phyloP scores from a whole-genome alignment of 1,284 basidiomycete genomes.

The Quambalaria eucalypti region DNA sequence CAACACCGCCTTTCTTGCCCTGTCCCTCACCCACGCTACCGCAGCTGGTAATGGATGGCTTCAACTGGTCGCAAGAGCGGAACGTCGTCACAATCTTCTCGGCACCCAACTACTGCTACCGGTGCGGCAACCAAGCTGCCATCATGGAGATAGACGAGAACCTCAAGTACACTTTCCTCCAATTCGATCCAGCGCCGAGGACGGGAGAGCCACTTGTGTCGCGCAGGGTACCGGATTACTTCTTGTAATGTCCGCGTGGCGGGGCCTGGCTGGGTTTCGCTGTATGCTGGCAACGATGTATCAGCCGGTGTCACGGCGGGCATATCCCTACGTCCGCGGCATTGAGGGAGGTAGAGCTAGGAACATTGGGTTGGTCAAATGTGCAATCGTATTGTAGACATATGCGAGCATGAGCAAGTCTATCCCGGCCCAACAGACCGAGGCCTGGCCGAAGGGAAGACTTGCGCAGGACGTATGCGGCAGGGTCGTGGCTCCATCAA shows the following conservation, averaged over 20 bases:
- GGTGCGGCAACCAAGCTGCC: slow-evolving; percentile 97
- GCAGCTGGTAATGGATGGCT: slow-evolving; percentile 93
- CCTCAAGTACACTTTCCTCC: slow-evolving; percentile 89
- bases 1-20: too few species aligned
- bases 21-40: slow-evolving; percentile 38
- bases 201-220: slow-evolving; percentile 97
- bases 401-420: too few species aligned
- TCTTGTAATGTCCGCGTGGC: slow-evolving; percentile 13
- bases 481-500: too few species aligned
- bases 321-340: too few species aligned
- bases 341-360: too few species aligned
- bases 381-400: too few species aligned
- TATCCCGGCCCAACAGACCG: too few species aligned
- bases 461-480: too few species aligned
- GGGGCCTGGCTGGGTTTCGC: not conserved
- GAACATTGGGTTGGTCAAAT: too few species aligned
- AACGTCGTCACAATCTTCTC: slow-evolving; percentile 99
- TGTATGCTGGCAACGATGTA: not conserved
- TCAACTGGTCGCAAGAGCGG: slow-evolving; percentile 94
- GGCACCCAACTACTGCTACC: slow-evolving; percentile 80
- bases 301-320: too few species aligned
- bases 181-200: slow-evolving; percentile 97
- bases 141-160: slow-evolving; percentile 99
- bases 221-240: slow-evolving; percentile 82
- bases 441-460: too few species aligned